Conservation (phyloP, 495 filamentous ascomycete genomes). For the Neohortaea acidophila region DNA sequence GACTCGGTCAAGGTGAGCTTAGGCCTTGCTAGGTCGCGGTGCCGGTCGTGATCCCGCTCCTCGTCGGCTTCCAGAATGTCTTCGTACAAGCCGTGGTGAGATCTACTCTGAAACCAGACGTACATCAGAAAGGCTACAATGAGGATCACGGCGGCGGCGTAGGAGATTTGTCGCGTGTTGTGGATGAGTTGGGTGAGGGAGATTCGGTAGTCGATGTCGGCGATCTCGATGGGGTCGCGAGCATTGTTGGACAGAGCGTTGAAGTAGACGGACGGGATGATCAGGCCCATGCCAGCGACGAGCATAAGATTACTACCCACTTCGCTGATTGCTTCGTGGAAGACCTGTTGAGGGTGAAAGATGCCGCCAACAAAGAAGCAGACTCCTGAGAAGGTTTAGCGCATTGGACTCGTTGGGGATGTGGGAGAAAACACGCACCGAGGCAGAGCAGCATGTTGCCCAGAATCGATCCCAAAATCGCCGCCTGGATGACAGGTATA, state of each 20-base stretch:
- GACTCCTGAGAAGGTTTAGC: constrained; percentile 4
- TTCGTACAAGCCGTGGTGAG: constrained; percentile 68
- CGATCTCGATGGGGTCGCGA: constrained; percentile 28
- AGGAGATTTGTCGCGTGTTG: constrained; percentile 51
- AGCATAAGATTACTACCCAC: constrained; percentile 49
- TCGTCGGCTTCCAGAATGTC: constrained; percentile 58
- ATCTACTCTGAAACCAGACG: constrained; percentile 65
- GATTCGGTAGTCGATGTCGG: constrained; percentile 7
- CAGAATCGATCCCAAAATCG: constrained; percentile 66
- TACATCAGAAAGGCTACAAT: constrained; percentile 63
- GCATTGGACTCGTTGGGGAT: constrained; percentile 39
- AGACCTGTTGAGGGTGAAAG: constrained; percentile 17
- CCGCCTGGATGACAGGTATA: constrained; percentile 59
- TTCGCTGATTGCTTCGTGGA: constrained; percentile 21
- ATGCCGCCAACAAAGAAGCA: constrained; percentile 22
- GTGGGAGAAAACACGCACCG: constrained; percentile 30
- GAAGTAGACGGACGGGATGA: constrained; percentile 68
- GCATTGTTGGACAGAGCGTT: constrained; percentile 37
- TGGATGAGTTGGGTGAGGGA: not conserved
- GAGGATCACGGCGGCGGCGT: constrained; percentile 61
- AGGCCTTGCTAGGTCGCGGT: constrained; percentile 43
- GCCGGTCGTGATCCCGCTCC: constrained; percentile 48
- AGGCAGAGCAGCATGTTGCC: constrained; percentile 58
- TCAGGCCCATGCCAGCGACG: constrained; percentile 58
- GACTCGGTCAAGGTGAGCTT: constrained; percentile 74